Evolutionary conservation across 495 filamentous ascomycete genomes (phyloP), one percentile per base, ranked within the genome.

Genomic region (Lophiostoma macrostomum): DNA sequence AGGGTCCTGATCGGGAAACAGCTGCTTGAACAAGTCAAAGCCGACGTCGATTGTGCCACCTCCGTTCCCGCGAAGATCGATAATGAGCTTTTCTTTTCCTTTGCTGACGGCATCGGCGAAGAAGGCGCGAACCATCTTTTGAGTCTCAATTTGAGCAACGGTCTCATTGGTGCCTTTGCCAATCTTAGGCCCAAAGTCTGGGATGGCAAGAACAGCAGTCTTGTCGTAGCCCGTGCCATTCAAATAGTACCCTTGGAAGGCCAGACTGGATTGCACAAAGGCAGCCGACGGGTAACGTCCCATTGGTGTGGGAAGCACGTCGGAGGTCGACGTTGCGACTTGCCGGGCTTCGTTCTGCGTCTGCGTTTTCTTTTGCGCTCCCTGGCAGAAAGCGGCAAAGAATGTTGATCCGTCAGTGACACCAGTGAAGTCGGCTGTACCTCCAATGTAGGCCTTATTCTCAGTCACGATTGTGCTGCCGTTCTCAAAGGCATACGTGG

Each of bases 401-500:
- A 61, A 56, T 3, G 52, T 23, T 18, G 20, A 10, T 3, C 58
- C 58, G 22, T 48, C 45, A 4, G 37, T 44, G n/a, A 61, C 58
- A 31, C 38, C 41, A 4, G 37, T 40, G 31, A 56, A 61, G 31
- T 45, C 23, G 18, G n/a, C 20, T 16, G 35, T 43, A 3, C 11
- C 19, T 8, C 6, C 68, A 11, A 74, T 47, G 5, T 55, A 43
- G n/a, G 74, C 73, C 22, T 64, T n/a, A 44, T 73, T 75, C 12
- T 64, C 56, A 11, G 64, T 34, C 4, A 56, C 56, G 4, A 61
- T 20, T 7, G 42, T 46, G 1, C 69, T 71, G 14, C 73, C 73
- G 45, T 76, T 76, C 13, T 60, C 65, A 48, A 75, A 76, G 5
- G 64, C 69, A 48, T 72, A 64, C 6, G 64, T 71, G 13, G 72